phyloP scores from a whole-genome alignment of 2,329 filamentous ascomycete genomes.

The Calonectria honghensis region DNA sequence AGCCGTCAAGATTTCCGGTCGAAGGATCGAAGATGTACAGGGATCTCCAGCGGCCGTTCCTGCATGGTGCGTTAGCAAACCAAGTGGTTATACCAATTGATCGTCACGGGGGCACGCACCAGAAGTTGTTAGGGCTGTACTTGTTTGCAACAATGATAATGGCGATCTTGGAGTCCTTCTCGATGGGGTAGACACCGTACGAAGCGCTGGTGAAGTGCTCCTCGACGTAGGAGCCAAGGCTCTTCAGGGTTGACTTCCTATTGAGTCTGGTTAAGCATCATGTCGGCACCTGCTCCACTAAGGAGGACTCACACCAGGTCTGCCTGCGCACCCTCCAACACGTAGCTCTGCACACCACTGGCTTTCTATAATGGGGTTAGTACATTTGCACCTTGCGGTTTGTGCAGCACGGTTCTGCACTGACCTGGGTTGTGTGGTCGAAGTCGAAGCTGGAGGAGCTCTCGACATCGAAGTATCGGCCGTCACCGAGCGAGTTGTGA shows the following conservation, averaged over 20 bases:
- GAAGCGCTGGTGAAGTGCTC: conserved; percentile 93
- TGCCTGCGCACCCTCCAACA: conserved; percentile 83
- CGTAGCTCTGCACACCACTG: conserved; percentile 86
- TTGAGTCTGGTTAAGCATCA: conserved; percentile 42
- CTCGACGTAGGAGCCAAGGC: conserved; percentile 82
- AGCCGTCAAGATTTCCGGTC: conserved; percentile 82
- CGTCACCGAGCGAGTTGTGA: conserved; percentile 87
- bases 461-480: conserved; percentile 92
- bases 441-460: conserved; percentile 92
- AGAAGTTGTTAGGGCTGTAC: conserved; percentile 98
- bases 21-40: conserved; percentile 86
- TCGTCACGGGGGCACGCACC: conserved; percentile 70
- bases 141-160: conserved; percentile 94
- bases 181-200: conserved; percentile 87
- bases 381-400: not conserved
- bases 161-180: conserved; percentile 84
- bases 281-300: not conserved
- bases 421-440: conserved; percentile 86
- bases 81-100: not conserved
- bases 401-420: conserved; percentile 32
- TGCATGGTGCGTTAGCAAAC: conserved; percentile 59
- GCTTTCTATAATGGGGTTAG: conserved; percentile 77
- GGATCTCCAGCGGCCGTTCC: conserved; percentile 97
- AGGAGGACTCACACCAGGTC: conserved; percentile 82
- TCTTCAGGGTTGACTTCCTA: conserved; percentile 90